Conservation (phyloP, 2,329 filamentous ascomycete genomes). For the Trichoderma koningiopsis region DNA sequence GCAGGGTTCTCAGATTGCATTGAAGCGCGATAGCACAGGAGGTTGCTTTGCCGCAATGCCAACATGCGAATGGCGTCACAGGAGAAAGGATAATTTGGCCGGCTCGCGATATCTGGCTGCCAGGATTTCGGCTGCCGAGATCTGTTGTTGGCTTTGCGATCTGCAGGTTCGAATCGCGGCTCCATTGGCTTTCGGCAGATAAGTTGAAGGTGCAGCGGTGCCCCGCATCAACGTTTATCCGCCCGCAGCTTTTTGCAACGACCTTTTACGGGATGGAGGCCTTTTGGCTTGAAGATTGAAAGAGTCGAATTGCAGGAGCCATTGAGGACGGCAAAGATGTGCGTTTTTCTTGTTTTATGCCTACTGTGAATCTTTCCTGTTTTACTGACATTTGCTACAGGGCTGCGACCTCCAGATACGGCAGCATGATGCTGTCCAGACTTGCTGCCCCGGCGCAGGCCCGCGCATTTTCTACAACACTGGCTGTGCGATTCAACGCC, state of each 20-base stretch:
- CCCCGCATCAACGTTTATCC: constrained; percentile 38
- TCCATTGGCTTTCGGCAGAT: constrained; percentile 8
- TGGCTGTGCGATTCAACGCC: constrained; percentile 33
- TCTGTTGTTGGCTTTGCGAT: neutral
- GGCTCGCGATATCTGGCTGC: neutral
- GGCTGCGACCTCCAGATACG: constrained; percentile 34
- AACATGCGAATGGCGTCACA: neutral
- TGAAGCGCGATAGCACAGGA: neutral
- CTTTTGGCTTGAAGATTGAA: neutral
- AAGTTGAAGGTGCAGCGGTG: neutral
- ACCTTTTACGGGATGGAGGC: neutral
- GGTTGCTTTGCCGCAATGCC: neutral
- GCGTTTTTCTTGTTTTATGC: neutral
- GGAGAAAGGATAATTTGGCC: neutral
- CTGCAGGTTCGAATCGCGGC: constrained; percentile 22
- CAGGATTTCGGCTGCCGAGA: neutral
- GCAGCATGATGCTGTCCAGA: constrained; percentile 39
- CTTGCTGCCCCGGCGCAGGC: constrained; percentile 31
- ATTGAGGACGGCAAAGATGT: constrained; percentile 22
- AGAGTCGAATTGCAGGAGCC: constrained; percentile 10
- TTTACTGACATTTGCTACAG: constrained; percentile 29
- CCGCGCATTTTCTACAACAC: constrained; percentile 40
- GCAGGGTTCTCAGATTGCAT: constrained; percentile 21
- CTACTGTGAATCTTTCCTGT: neutral
- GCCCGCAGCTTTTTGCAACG: constrained; percentile 26